A percentile compares a stretch with the other conserved stretches of the same genome.
These are phyloP conservation scores for Myxozyma neglecta DNA, from an alignment of 805 yeast genomes.

Conservation along the genomic window DNA sequence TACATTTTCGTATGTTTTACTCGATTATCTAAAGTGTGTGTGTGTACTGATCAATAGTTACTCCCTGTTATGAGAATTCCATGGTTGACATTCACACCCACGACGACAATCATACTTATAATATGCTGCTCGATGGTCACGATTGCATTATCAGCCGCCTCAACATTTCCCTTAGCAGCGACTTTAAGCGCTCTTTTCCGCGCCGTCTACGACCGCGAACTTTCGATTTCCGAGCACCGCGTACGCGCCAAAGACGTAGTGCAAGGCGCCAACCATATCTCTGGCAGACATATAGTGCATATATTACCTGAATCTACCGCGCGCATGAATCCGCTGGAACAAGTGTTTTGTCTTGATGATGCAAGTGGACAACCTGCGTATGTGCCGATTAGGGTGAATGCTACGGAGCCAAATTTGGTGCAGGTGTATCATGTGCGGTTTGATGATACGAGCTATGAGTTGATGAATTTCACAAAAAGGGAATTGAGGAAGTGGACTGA, in stretches of 20 bases:
- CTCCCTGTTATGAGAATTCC: constrained; percentile 77
- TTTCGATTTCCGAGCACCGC: constrained; percentile 40
- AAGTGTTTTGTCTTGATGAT: constrained; percentile 55
- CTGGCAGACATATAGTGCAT: constrained; percentile 82
- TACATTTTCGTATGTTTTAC: constrained; percentile 50
- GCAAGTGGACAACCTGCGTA: constrained; percentile 37
- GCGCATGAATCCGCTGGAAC: constrained; percentile 70
- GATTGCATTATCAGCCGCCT: constrained; percentile 44
- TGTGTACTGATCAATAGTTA: constrained; percentile 29
- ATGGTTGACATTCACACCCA: constrained; percentile 62
- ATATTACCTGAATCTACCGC: constrained; percentile 91
- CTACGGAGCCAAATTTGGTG: constrained; percentile 69
- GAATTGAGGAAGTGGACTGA: constrained; percentile 49
- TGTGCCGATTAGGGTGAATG: constrained; percentile 77
- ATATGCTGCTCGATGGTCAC: constrained; percentile 51
- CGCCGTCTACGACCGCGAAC: constrained; percentile 37
- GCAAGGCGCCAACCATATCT: constrained; percentile 57
- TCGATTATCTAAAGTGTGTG: not conserved
- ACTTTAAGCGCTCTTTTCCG: constrained; percentile 33
- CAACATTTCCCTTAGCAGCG: constrained; percentile 28
- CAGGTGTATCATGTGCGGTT: constrained; percentile 65
- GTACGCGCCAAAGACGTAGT: constrained; percentile 39
- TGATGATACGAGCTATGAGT: constrained; percentile 48
- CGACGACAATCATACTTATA: constrained; percentile 54
- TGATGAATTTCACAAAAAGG: constrained; percentile 56